Percentiles rank a stretch among this genome's conserved stretches.
These are phyloP conservation scores for Didymella exigua DNA, from an alignment of 2,329 filamentous ascomycete species.

Conservation along the genomic window DNA sequence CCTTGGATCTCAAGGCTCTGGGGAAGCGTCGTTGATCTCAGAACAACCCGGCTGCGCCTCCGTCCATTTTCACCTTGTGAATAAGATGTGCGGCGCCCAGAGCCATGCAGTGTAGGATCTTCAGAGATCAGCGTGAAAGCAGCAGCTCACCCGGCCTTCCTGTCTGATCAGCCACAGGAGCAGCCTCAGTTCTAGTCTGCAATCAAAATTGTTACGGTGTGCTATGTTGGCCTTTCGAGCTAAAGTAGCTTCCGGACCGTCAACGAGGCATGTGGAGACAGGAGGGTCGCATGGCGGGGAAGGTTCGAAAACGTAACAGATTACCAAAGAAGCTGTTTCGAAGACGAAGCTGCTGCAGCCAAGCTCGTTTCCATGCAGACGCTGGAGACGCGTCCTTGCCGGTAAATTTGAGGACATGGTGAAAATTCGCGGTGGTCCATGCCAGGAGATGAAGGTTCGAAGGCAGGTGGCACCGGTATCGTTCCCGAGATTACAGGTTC, in stretches of 20 bases:
- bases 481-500: not conserved
- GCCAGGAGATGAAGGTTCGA: slow-evolving; percentile 4
- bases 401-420: slow-evolving; percentile 19
- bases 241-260: slow-evolving; percentile 41
- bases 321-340: slow-evolving; percentile 31
- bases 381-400: slow-evolving; percentile 26
- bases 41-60: not conserved
- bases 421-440: slow-evolving; percentile 30
- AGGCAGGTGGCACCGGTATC: not conserved
- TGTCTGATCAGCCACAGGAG: not conserved
- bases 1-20: slow-evolving; percentile 39
- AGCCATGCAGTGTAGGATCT: not conserved
- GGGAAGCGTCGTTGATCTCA: slow-evolving; percentile 15
- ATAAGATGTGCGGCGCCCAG: not conserved
- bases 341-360: slow-evolving; percentile 27
- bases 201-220: slow-evolving; percentile 24
- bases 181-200: not conserved
- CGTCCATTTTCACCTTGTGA: not conserved
- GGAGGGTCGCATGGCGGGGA: slow-evolving; percentile 41
- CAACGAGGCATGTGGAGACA: slow-evolving; percentile 30
- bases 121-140: not conserved
- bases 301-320: slow-evolving; percentile 47
- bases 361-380: slow-evolving; percentile 29
- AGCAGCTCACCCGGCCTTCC: not conserved
- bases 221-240: slow-evolving; percentile 32